Evolutionary conservation across 495 filamentous ascomycete species (phyloP), one percentile per base, ranked within the genome.

Genomic region (Darksidea phi): DNA sequence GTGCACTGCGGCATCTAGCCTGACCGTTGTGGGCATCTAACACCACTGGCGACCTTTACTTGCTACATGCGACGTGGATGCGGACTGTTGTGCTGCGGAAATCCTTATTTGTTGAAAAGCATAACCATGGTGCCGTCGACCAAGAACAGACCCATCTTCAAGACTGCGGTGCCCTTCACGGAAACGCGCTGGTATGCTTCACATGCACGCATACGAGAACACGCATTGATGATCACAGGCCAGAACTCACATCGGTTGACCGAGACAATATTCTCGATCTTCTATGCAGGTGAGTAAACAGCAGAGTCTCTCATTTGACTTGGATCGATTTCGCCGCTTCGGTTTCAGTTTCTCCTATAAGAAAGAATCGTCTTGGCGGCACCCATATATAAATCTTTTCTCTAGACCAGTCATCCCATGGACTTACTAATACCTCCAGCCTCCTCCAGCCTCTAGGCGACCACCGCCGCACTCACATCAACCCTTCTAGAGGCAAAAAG

Each of bases 371-470:
- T 37, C 20, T 42, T 15, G 7, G n/a, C 38, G 15, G 49, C 50
- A 25, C 13, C 12, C 32, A 23, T 5, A 53, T 54, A 17, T 15
- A 38, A 48, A 24, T 18, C 28, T 48, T 38, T 3, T 12, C 28
- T 20, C n/a, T 48, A 1, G 21, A 48, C 41, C 43, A n/a, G n/a
- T n/a, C n/a, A n/a, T n/a, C 37, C n/a, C 12, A 57, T 15, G 11
- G 26, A 5, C 36, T 23, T 10, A 34, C 37, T 59, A 59, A 55
- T 32, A 42, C 18, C 49, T 17, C 17, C 60, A 87, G 84, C 58
- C 71, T 87, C 34, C 70, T 88, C 8, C 67, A 72, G 7, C 84
- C 85, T 20, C 70, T 87, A 17, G 84, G 84, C 15, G 61, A 74
- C 42, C 73, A 86, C 63, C 79, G 83, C 11, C 65, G 71, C 51